Evolutionary conservation across 805 yeast genomes (phyloP).

Genomic region (Wickerhamomyces subpelliculosus): DNA sequence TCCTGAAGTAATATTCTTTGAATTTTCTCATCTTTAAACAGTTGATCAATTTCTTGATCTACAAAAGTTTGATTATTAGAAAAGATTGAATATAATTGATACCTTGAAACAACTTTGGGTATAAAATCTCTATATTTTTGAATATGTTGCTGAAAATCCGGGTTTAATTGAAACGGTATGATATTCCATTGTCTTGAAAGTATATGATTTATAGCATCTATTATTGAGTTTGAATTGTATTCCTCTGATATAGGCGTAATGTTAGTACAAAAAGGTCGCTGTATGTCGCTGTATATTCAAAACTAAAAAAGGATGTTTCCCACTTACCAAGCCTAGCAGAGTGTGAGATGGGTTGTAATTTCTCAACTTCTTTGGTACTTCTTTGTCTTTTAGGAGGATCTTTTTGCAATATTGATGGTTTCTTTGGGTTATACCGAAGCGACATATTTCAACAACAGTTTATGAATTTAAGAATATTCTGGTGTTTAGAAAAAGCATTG

Average conservation of each 20-base stretch:
- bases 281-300: too few relatives aligned
- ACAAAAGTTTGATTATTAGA: slow-evolving; percentile 42
- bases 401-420: neutral
- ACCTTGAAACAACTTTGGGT: slow-evolving; percentile 10
- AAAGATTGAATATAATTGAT: slow-evolving; percentile 43
- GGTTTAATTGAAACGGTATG: slow-evolving; percentile 8
- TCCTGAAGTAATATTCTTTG: slow-evolving; percentile 29
- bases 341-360: neutral
- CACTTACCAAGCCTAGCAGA: neutral
- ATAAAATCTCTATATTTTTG: slow-evolving; percentile 8
- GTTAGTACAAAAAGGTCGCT: too few relatives aligned
- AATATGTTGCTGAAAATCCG: slow-evolving; percentile 12
- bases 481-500: neutral
- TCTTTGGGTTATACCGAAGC: neutral
- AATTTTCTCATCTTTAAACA: slow-evolving; percentile 30
- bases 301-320: neutral
- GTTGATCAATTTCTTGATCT: slow-evolving; percentile 36
- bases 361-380: neutral
- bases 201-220: slow-evolving; percentile 4
- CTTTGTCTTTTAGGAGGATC: neutral
- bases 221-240: neutral
- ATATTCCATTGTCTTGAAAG: slow-evolving; percentile 12
- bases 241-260: neutral
- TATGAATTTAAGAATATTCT: too few relatives aligned
- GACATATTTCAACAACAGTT: neutral